Percentiles rank a stretch among this genome's conserved stretches.
Evolutionary conservation across 306 rosid species (phyloP).

Genomic region (Mimosa pudica): DNA sequence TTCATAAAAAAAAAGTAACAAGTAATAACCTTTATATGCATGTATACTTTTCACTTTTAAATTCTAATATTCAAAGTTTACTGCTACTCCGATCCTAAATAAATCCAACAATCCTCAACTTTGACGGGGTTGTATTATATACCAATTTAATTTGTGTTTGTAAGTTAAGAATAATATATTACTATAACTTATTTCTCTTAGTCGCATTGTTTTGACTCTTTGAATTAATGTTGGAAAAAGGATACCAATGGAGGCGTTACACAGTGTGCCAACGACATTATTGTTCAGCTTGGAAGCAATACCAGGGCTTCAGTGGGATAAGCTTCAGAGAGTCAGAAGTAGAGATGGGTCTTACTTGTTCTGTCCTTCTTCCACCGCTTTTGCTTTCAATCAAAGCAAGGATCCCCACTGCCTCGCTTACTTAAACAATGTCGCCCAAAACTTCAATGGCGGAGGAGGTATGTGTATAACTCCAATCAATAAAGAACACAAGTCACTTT

Average conservation of each 20-base stretch:
- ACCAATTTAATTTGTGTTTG: background rate
- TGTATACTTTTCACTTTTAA: no score
- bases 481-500: no score
- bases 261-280: background rate
- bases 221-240: background rate
- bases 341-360: background rate
- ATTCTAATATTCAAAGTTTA: no score
- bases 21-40: no score
- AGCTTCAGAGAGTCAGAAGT: background rate
- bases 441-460: background rate
- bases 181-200: no score
- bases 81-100: no score
- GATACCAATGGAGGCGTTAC: background rate
- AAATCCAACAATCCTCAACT: no score
- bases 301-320: background rate
- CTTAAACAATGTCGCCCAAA: background rate
- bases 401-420: background rate
- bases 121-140: no score
- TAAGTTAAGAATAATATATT: background rate
- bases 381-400: background rate
- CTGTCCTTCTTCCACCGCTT: background rate
- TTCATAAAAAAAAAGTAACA: no score
- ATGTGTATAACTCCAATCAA: no score
- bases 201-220: background rate
- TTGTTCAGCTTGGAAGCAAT: constrained; percentile 4